phyloP scores from a whole-genome alignment of 2,329 filamentous ascomycete genomes.

The Leptodontidium sp. region DNA sequence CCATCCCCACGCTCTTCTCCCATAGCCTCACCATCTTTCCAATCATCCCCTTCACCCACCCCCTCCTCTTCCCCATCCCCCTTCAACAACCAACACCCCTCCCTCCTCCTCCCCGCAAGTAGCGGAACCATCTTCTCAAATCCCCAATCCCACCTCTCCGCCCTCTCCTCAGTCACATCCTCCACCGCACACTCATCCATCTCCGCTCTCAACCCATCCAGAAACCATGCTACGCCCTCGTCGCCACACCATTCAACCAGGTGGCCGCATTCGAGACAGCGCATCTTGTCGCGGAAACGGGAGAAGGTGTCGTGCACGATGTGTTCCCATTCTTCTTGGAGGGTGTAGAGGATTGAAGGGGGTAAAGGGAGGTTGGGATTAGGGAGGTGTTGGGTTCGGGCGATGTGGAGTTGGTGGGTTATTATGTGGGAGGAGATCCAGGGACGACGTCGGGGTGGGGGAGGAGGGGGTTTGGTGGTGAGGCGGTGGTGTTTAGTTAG shows the following conservation, averaged over 20 bases:
- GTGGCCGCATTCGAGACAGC: neutral
- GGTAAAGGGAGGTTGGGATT: neutral
- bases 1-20: too few relatives aligned
- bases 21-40: too few relatives aligned
- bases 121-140: slow-evolving; percentile 15
- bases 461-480: neutral
- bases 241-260: slow-evolving; percentile 1
- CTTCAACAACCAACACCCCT: neutral
- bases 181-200: slow-evolving; percentile 8
- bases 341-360: neutral
- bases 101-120: neutral
- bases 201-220: neutral
- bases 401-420: neutral
- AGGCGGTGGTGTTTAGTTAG: neutral
- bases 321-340: slow-evolving; percentile 16
- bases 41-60: neutral
- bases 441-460: neutral
- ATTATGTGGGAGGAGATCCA: neutral
- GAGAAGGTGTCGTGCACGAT: slow-evolving; percentile 10
- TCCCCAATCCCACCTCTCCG: neutral
- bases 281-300: neutral
- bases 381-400: neutral
- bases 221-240: neutral
- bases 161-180: slow-evolving; percentile 9
- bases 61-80: neutral